Base-by-base conservation (phyloP, 192 early-diverging fungal species). In the Cetraspora pellucida region DNA sequence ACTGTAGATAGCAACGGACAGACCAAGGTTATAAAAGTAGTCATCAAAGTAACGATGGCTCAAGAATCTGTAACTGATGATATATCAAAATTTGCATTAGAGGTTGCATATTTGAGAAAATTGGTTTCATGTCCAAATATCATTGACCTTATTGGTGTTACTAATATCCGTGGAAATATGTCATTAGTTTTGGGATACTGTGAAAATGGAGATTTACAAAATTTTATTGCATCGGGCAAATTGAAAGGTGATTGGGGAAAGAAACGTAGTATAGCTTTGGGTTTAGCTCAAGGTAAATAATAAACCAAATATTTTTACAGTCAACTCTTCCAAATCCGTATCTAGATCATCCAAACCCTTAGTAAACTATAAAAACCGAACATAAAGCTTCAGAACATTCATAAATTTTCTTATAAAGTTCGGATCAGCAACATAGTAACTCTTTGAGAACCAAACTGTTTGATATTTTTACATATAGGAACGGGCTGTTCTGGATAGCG, bases 181-280 rank as follows among this genome's bases (percentile, higher is more conserved):
- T n/a, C 23, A n/a, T 54, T 75, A 16, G 73, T 61, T 14, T 64
- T 75, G 25, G 45, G 47, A 37, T 75, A 75, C 63, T 75, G 73
- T 9, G 73, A 60, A 63, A 16, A 75, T 61, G 73, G 57, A 37
- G 73, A 75, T 63, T 54, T 75, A 23, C 57, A 61, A 31, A 10
- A 21, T 28, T 75, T 75, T 54, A 75, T 75, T 30, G 73, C 73
- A 0, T 21, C 31, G 10, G 44, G 46, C 17, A n/a, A 61, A 31
- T 75, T 75, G 23, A 60, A 63, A 27, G 73, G 44, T 64, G 73
- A 75, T 75, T 75, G 73, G 73, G 73, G 73, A 43, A 60, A 63
- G 37, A 75, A 75, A 63, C 50, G 73, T 23, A 30, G 49, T 46
- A 75, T 75, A 13, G 55, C 73, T 25, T 75, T 75, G 23, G 73